phyloP scores from a whole-genome alignment of 805 yeast genomes.

The Pichia thaimueangensis region DNA sequence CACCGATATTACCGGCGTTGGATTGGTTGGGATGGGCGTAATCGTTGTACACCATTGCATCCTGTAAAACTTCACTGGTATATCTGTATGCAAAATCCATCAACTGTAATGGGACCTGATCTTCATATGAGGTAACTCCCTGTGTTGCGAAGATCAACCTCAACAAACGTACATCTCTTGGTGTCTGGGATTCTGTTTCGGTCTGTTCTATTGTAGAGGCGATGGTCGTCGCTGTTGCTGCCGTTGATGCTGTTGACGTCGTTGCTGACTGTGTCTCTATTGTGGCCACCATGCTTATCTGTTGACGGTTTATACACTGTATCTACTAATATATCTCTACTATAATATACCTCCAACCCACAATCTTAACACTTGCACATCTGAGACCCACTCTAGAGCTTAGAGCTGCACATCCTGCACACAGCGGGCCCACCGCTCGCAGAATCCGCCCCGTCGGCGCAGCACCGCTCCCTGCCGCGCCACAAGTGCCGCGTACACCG shows the following conservation, averaged over 20 bases:
- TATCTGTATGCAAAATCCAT: slow-evolving; percentile 96
- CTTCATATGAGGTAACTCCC: slow-evolving; percentile 87
- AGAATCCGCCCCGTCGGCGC: too few relatives aligned
- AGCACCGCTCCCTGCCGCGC: too few relatives aligned
- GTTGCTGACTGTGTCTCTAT: background rate
- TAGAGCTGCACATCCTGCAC: too few relatives aligned
- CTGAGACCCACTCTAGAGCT: too few relatives aligned
- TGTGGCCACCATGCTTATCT: too few relatives aligned
- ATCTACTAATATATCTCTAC: too few relatives aligned
- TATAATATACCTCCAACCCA: too few relatives aligned
- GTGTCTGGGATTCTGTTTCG: slow-evolving; percentile 32
- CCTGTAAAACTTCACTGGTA: slow-evolving; percentile 79
- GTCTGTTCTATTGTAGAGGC: background rate
- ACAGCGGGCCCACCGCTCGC: too few relatives aligned
- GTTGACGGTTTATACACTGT: too few relatives aligned
- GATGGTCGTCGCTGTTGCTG: background rate
- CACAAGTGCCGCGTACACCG: too few relatives aligned
- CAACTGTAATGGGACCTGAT: slow-evolving; percentile 89
- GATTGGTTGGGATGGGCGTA: slow-evolving; percentile 49
- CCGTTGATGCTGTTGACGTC: background rate
- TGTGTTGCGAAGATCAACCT: slow-evolving; percentile 91
- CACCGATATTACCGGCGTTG: slow-evolving; percentile 34
- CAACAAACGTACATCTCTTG: slow-evolving; percentile 85
- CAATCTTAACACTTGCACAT: too few relatives aligned
- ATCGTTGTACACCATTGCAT: slow-evolving; percentile 84